Conservation (phyloP, 129 eudicot genomes). For the Centella asiatica region DNA sequence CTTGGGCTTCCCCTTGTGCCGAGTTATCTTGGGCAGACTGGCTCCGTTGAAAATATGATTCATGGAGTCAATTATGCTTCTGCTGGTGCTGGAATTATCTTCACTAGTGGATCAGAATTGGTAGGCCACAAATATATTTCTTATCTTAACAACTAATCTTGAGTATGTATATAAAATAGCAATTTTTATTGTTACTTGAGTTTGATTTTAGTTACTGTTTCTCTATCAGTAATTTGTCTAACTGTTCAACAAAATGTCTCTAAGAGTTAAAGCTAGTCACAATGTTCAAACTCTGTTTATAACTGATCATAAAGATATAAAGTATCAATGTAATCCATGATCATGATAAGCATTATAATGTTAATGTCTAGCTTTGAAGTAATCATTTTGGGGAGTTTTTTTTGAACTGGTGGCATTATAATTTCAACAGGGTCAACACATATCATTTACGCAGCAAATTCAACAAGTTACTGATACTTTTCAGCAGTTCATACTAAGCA, state of each 20-base stretch:
- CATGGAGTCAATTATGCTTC: constrained; percentile 89
- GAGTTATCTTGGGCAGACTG: constrained; percentile 65
- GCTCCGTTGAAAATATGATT: constrained; percentile 53
- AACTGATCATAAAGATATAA: too few species aligned
- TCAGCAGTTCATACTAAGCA: constrained; percentile 62
- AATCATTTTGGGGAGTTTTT: too few species aligned
- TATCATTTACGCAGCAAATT: constrained; percentile 82
- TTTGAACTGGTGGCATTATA: background rate
- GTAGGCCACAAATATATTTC: too few species aligned
- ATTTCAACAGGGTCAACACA: constrained; percentile 70
- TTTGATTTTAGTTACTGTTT: background rate
- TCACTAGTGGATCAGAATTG: constrained; percentile 90
- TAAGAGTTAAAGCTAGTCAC: background rate
- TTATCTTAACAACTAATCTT: too few species aligned
- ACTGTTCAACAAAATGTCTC: background rate
- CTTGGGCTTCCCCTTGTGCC: constrained; percentile 82
- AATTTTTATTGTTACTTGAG: background rate
- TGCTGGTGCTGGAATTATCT: constrained; percentile 96
- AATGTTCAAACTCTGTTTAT: too few species aligned
- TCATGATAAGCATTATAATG: background rate
- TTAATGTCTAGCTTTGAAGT: background rate
- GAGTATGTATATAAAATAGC: background rate
- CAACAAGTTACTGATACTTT: constrained; percentile 87
- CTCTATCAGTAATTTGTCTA: too few species aligned
- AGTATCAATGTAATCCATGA: background rate